These are phyloP conservation scores for Xanthoceras sorbifolium DNA, from an alignment of 345 rosid genomes.

Conservation along the genomic window DNA sequence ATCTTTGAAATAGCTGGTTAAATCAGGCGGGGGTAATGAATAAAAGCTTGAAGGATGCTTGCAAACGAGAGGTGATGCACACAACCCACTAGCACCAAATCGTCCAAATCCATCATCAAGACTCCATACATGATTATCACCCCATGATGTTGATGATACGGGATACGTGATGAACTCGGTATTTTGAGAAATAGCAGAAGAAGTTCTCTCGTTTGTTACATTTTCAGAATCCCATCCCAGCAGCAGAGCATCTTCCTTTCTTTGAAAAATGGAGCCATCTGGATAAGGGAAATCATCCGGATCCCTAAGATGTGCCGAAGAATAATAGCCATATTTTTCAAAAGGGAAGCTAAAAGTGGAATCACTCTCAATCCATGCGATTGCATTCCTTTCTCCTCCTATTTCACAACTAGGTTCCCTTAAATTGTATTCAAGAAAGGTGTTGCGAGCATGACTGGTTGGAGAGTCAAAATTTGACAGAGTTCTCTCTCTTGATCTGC, in stretches of 20 bases:
- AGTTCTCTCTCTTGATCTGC: conserved; percentile 28
- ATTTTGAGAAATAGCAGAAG: conserved; percentile 26
- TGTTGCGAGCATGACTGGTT: conserved; percentile 25
- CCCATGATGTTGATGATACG: conserved; percentile 23
- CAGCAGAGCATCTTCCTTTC: conserved; percentile 33
- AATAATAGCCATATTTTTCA: conserved; percentile 30
- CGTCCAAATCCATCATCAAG: conserved; percentile 27
- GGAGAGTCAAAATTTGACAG: conserved; percentile 34
- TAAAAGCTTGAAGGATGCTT: conserved; percentile 24
- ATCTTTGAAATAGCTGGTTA: conserved; percentile 28
- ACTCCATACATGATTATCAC: conserved; percentile 30
- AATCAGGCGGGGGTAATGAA: conserved; percentile 25
- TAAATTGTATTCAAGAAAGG: conserved; percentile 31
- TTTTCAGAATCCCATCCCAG: conserved; percentile 49
- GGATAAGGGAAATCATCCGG: conserved; percentile 23
- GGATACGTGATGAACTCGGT: conserved; percentile 39
- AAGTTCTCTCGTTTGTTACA: conserved; percentile 35
- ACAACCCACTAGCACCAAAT: conserved; percentile 28
- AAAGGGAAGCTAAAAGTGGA: conserved; percentile 33
- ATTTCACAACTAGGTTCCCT: conserved; percentile 29
- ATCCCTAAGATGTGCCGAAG: conserved; percentile 28
- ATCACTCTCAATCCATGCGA: conserved; percentile 26
- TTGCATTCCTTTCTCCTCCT: conserved; percentile 17
- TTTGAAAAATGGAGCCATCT: conserved; percentile 9
- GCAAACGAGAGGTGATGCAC: conserved; percentile 31